These are phyloP conservation scores for Cutaneotrichosporon dermatis DNA, from an alignment of 1,284 basidiomycete species.

Conservation along the genomic window DNA sequence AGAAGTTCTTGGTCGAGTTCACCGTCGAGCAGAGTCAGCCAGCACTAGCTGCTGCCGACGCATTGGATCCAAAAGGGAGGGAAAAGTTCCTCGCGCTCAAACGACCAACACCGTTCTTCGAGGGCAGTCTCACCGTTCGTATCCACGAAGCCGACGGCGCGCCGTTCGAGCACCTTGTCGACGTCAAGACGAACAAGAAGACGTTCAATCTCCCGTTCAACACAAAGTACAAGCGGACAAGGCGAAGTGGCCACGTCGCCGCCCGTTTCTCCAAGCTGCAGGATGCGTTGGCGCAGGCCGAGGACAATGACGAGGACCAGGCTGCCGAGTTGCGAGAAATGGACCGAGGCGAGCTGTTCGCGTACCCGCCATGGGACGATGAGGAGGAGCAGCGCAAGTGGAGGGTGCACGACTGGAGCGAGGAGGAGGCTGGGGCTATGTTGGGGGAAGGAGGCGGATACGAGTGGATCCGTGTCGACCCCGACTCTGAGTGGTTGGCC, in stretches of 20 bases:
- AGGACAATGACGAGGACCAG: conserved; percentile 82
- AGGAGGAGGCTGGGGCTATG: conserved; percentile 91
- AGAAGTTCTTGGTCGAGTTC: conserved; percentile 97
- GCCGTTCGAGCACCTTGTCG: conserved; percentile 96
- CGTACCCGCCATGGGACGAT: conserved; percentile 87
- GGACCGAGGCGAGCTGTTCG: conserved; percentile 73
- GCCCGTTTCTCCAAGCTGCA: conserved; percentile 75
- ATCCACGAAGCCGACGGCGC: conserved; percentile 99
- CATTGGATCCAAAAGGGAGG: conserved; percentile 20
- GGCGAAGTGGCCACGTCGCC: conserved; percentile 65
- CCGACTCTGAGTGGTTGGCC: conserved; percentile 98
- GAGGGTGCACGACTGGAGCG: conserved; percentile 97
- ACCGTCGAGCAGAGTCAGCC: conserved; percentile 84
- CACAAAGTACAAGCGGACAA: conserved; percentile 98
- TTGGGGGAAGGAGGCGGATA: conserved; percentile 68
- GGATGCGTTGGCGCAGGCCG: conserved; percentile 85
- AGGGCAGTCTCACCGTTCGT: conserved; percentile 92
- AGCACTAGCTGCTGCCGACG: conserved; percentile 51
- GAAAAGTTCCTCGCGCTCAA: conserved; percentile 55
- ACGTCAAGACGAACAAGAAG: conserved; percentile 80
- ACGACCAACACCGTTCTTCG: conserved; percentile 82
- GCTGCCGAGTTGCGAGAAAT: conserved; percentile 75
- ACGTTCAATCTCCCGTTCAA: conserved; percentile 97
- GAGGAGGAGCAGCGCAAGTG: conserved; percentile 87
- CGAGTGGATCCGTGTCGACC: conserved; percentile 99